Percentiles rank a stretch among this genome's conserved stretches.
These are phyloP conservation scores for Metschnikowia anglica DNA, from an alignment of 805 yeast species.

Conservation along the genomic window DNA sequence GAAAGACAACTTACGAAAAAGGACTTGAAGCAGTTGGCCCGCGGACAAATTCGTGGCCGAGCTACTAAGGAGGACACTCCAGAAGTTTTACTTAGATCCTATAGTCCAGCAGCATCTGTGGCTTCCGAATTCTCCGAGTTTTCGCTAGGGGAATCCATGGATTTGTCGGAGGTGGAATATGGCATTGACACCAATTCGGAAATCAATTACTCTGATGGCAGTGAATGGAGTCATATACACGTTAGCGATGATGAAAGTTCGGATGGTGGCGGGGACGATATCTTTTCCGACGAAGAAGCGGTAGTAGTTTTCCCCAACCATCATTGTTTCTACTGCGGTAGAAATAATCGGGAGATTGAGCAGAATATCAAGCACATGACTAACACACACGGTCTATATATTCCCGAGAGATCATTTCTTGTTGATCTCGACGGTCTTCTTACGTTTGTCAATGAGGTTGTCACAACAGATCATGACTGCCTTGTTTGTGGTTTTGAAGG, in stretches of 20 bases:
- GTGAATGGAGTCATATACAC: conserved; percentile 19
- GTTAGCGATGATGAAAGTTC: conserved; percentile 21
- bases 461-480: conserved; percentile 43
- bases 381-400: conserved; percentile 44
- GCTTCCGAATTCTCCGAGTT: conserved; percentile 55
- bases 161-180: conserved; percentile 25
- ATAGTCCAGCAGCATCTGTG: conserved; percentile 56
- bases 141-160: conserved; percentile 48
- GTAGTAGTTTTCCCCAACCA: conserved; percentile 45
- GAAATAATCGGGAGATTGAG: conserved; percentile 52
- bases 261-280: conserved; percentile 33
- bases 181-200: conserved; percentile 52
- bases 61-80: conserved; percentile 19
- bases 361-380: conserved; percentile 49
- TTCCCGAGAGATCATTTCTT: conserved; percentile 43
- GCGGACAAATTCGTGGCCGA: conserved; percentile 19
- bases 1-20: conserved; percentile 41
- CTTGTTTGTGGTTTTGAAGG: conserved; percentile 47
- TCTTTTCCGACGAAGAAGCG: conserved; percentile 26
- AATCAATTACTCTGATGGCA: conserved; percentile 33
- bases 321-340: conserved; percentile 59
- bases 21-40: conserved; percentile 30
- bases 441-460: conserved; percentile 36
- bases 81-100: conserved; percentile 29
- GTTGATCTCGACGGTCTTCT: conserved; percentile 40